A percentile compares a stretch with the other conserved stretches of the same genome.
Conservation (phyloP, 345 rosid genomes). For the Gossypium herbaceum region DNA sequence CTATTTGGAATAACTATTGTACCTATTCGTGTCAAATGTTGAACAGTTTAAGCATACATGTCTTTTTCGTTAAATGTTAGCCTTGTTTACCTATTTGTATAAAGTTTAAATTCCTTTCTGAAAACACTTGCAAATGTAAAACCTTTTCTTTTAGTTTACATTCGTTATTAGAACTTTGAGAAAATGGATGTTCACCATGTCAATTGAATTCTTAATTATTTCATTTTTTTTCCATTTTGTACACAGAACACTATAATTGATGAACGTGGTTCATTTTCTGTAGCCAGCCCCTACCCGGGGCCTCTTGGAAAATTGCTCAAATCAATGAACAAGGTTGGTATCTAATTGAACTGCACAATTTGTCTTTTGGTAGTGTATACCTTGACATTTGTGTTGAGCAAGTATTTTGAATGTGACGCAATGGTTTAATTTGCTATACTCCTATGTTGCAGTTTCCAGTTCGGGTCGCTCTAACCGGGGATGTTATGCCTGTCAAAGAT, state of each 20-base stretch:
- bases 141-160: neutral
- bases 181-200: neutral
- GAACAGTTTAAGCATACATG: neutral
- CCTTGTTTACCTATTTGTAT: neutral
- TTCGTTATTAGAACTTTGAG: constrained; percentile 9
- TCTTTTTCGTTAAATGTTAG: neutral
- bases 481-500: constrained; percentile 56
- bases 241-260: constrained; percentile 73
- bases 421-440: constrained; percentile 14
- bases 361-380: neutral
- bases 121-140: neutral
- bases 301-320: constrained; percentile 53
- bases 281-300: constrained; percentile 66
- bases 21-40: neutral
- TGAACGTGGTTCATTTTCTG: constrained; percentile 74
- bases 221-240: constrained; percentile 1
- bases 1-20: neutral
- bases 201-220: neutral
- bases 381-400: constrained; percentile 5
- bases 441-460: constrained; percentile 59
- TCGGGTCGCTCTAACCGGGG: constrained; percentile 76
- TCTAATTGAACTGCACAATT: constrained; percentile 5
- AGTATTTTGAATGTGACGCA: neutral
- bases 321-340: constrained; percentile 58
- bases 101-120: neutral